Conservation (phyloP, 164 flowering plant species). For the Cinnamomum chago region DNA sequence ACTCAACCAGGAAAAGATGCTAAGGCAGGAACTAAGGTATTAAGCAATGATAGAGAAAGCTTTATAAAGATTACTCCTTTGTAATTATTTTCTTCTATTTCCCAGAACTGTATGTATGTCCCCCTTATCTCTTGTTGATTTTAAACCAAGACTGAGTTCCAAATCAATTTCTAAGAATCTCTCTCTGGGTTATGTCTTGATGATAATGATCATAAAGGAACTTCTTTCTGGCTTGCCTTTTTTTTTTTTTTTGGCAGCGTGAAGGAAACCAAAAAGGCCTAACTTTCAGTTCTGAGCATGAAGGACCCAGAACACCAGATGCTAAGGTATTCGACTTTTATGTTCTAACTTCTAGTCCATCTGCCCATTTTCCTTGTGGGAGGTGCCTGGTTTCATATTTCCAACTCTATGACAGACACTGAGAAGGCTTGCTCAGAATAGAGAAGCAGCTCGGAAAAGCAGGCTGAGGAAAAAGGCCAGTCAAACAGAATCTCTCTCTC, state of each 20-base stretch:
- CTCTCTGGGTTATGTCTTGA: background rate
- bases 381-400: background rate
- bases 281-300: conserved; percentile 80
- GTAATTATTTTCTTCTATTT: background rate
- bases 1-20: conserved; percentile 50
- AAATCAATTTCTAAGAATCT: background rate
- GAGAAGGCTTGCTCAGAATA: conserved; percentile 98
- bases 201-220: background rate
- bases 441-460: conserved; percentile 99
- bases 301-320: conserved; percentile 89
- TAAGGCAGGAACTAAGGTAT: conserved; percentile 40
- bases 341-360: background rate
- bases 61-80: background rate
- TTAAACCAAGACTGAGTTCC: no score
- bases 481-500: conserved; percentile 6
- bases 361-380: background rate
- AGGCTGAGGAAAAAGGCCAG: conserved; percentile 91
- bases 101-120: background rate
- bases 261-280: conserved; percentile 71
- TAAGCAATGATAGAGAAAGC: background rate
- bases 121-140: background rate
- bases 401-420: conserved; percentile 50
- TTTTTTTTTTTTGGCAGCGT: conserved; percentile 37
- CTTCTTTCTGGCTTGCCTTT: background rate
- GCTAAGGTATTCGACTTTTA: conserved; percentile 56